phyloP scores from a whole-genome alignment of 441 rosid species.

The Manihot esculenta region DNA sequence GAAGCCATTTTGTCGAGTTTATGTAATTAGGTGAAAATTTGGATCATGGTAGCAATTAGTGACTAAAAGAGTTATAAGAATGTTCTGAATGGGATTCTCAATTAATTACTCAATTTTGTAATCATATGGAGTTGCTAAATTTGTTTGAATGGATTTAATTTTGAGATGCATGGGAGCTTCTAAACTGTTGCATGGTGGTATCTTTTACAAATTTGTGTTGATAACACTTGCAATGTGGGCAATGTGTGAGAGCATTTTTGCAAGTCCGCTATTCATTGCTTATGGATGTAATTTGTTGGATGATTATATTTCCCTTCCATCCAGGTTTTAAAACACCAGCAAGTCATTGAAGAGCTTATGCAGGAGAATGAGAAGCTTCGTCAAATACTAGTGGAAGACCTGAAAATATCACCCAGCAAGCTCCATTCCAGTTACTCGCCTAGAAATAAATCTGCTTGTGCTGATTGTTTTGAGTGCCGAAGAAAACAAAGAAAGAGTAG shows the following conservation, averaged over 20 bases:
- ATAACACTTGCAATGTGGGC: neutral
- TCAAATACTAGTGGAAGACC: slow-evolving; percentile 68
- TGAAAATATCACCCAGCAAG: slow-evolving; percentile 71
- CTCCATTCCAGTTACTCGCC: slow-evolving; percentile 46
- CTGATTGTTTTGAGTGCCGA: slow-evolving; percentile 83
- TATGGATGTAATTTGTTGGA: neutral
- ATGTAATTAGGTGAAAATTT: neutral
- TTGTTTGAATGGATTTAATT: neutral
- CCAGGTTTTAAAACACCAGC: slow-evolving; percentile 89
- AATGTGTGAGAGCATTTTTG: neutral
- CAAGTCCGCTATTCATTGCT: neutral
- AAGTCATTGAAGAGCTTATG: slow-evolving; percentile 65
- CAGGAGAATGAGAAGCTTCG: slow-evolving; percentile 82
- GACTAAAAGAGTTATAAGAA: no score
- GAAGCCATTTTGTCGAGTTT: neutral
- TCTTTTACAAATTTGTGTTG: neutral
- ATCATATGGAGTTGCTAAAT: neutral
- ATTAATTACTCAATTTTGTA: neutral
- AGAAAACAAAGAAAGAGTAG: slow-evolving; percentile 71
- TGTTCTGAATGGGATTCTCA: neutral
- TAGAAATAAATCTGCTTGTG: slow-evolving; percentile 45
- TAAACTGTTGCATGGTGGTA: neutral
- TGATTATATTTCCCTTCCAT: slow-evolving; percentile 7
- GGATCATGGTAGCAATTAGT: neutral
- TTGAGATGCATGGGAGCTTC: neutral